Conservation (phyloP, 2,329 filamentous ascomycete genomes). For the Coniochaeta sp. region DNA sequence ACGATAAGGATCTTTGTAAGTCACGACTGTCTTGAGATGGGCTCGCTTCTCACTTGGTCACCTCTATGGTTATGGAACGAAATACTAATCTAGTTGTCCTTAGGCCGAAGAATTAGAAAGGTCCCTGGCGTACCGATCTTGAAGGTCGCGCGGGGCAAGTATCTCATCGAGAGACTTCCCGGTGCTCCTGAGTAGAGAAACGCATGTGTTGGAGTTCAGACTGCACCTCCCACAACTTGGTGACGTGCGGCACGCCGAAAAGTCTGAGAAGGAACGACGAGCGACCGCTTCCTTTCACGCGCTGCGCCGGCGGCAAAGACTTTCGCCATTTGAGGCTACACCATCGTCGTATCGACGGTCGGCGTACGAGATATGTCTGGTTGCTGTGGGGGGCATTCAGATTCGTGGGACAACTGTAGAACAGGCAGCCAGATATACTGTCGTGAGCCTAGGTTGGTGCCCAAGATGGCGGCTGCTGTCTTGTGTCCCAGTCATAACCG, state of each 20-base stretch:
- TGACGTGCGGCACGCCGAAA: neutral
- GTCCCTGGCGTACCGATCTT: constrained; percentile 64
- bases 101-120: constrained; percentile 65
- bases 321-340: neutral
- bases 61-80: neutral
- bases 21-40: neutral
- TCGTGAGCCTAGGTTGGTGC: neutral
- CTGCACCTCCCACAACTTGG: neutral
- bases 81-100: neutral
- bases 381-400: neutral
- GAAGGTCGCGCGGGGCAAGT: constrained; percentile 82
- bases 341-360: neutral
- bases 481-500: neutral
- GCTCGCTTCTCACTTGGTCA: neutral
- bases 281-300: neutral
- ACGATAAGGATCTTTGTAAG: constrained; percentile 68
- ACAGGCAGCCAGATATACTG: neutral
- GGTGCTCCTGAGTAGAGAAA: constrained; percentile 60
- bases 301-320: neutral
- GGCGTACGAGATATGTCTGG: neutral
- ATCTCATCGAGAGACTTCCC: constrained; percentile 86
- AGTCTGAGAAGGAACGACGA: neutral
- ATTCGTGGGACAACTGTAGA: neutral
- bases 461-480: neutral
- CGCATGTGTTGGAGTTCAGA: neutral